Percentiles rank a stretch among this genome's conserved stretches.
These are phyloP conservation scores for Talaromyces albobiverticillius DNA, from an alignment of 2,329 filamentous ascomycete species.

Conservation along the genomic window DNA sequence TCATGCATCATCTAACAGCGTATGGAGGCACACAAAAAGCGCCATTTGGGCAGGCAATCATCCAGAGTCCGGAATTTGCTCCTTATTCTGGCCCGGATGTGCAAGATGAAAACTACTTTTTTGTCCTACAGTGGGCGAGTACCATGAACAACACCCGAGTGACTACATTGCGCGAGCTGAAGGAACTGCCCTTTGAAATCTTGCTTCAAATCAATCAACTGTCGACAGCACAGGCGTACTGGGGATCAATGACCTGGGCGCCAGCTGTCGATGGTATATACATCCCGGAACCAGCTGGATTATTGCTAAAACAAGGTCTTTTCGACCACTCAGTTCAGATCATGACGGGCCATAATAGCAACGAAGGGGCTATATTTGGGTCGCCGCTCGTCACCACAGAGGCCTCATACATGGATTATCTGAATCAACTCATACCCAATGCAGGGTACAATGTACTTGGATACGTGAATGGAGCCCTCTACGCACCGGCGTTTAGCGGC, in stretches of 20 bases:
- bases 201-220: conserved; percentile 4
- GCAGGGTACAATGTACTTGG: no score
- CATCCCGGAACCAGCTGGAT: no score
- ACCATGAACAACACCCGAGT: not conserved
- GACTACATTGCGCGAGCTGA: not conserved
- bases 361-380: no score
- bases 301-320: no score
- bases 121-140: conserved; percentile 1
- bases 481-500: no score
- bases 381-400: no score
- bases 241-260: conserved; percentile 2
- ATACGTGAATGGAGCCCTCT: no score
- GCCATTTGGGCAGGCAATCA: not conserved
- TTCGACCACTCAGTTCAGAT: no score
- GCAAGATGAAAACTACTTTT: not conserved
- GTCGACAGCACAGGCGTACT: not conserved
- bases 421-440: no score
- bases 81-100: not conserved
- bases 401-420: no score
- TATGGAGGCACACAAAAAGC: conserved; percentile 19
- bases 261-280: no score
- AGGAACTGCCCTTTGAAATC: not conserved
- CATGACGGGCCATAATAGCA: no score
- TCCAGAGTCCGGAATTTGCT: not conserved
- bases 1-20: conserved; percentile 23